Conservation (phyloP, 2,329 filamentous ascomycete genomes). For the Didymosphaeria variabile region DNA sequence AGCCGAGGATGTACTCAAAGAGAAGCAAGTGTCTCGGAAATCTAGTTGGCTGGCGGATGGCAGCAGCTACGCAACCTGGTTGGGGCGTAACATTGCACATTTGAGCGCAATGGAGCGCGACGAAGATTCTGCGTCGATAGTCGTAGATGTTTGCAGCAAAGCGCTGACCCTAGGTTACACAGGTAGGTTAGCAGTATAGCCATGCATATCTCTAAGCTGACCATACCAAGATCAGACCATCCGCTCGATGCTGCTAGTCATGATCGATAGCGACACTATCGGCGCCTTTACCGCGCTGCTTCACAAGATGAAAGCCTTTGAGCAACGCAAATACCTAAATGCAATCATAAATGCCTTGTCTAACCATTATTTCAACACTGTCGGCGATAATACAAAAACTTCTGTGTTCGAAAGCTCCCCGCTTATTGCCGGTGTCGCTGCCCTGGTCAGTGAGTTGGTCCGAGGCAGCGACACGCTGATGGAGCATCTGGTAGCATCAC, state of each 20-base stretch:
- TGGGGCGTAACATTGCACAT: constrained; percentile 69
- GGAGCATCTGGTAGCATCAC: constrained; percentile 40
- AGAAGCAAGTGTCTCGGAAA: constrained; percentile 30
- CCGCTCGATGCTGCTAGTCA: constrained; percentile 24
- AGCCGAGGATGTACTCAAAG: constrained; percentile 62
- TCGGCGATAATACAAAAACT: constrained; percentile 23
- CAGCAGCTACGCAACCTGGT: constrained; percentile 73
- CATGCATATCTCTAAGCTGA: constrained; percentile 5
- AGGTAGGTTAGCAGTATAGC: constrained; percentile 51
- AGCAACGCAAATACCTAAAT: constrained; percentile 58
- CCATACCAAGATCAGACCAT: constrained; percentile 32
- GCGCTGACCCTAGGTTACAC: constrained; percentile 76
- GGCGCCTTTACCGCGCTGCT: constrained; percentile 49
- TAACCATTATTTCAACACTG: constrained; percentile 31
- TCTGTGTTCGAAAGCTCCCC: constrained; percentile 24
- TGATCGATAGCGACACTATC: constrained; percentile 25
- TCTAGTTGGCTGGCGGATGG: constrained; percentile 71
- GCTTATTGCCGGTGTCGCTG: constrained; percentile 35
- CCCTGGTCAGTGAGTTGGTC: constrained; percentile 33
- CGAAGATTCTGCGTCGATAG: constrained; percentile 42
- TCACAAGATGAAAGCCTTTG: constrained; percentile 55
- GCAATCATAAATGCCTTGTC: constrained; percentile 38
- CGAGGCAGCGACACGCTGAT: constrained; percentile 39
- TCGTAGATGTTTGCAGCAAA: constrained; percentile 62
- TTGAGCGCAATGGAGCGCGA: constrained; percentile 52